Evolutionary conservation across 768 basidiomycete species (phyloP), one percentile per base, ranked within the genome.

Genomic region (Coprinopsis cinerea): DNA sequence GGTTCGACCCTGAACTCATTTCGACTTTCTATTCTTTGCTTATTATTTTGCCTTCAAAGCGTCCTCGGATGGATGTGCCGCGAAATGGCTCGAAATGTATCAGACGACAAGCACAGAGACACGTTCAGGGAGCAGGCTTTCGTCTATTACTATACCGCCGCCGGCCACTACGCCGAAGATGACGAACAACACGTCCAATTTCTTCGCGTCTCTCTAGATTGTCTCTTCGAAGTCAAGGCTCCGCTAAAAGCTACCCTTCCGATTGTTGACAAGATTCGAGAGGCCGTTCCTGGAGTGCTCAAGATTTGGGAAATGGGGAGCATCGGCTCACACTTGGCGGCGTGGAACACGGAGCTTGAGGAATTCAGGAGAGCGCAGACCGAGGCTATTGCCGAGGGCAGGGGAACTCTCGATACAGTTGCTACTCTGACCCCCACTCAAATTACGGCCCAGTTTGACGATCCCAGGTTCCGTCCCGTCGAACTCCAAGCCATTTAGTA

Each of bases 181-280:
- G 73, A 75, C 36, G 69, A 74, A 58, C 49, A 59, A 22, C 59
- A 62, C 44, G 53, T 59, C 2, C 57, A 59, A 57, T 66, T 55
- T 41, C 57, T 68, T 35, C 62, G 61, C 48, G 52, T 66, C 24
- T 59, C 65, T 10, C 58, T 71, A 24, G 68, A 70, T 44, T 63
- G 63, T 6, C 57, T 61, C 34, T 69, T 62, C 61, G 56, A 53
- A 20, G 37, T 48, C 30, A 55, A 58, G n/a, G 57, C 55, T 4
- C 58, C 64, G 0, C 51, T 67, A 7, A 55, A 52, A n/a, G 49
- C 53, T 0, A 65, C 62, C 2, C 54, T 71, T n/a, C 52, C 55
- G 18, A 28, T 65, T 1, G 49, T 57, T 23, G 37, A 57, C 22
- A 52, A 57, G 15, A 60, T 67, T 24, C 55, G 59, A 9, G 39